Evolutionary conservation across 192 early-diverging fungal genomes (phyloP).

Genomic region (Coemansia sp.): DNA sequence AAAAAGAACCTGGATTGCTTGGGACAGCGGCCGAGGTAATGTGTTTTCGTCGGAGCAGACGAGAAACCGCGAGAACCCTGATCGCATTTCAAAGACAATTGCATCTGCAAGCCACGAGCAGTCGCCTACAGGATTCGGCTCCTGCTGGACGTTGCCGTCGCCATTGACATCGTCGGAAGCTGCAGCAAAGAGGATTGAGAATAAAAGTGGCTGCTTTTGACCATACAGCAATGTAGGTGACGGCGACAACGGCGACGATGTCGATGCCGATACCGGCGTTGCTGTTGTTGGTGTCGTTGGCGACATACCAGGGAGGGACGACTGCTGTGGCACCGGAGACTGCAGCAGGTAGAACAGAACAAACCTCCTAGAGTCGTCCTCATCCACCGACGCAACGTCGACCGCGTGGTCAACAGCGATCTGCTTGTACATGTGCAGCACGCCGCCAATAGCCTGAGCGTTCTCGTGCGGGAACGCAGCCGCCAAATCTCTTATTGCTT

Average conservation of each 20-base stretch:
- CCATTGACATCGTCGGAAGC: neutral
- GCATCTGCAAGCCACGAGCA: conserved; percentile 31
- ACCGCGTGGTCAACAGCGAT: conserved; percentile 1
- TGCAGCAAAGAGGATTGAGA: neutral
- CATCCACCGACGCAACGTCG: neutral
- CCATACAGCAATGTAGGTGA: neutral
- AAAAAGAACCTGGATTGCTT: conserved; percentile 33
- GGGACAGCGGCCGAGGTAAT: conserved; percentile 18
- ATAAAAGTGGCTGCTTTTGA: neutral
- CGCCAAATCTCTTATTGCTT: conserved; percentile 30
- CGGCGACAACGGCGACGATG: neutral
- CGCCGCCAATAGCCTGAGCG: conserved; percentile 13
- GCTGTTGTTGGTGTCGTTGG: neutral
- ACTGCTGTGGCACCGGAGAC: conserved; percentile 5
- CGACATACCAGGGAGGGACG: neutral
- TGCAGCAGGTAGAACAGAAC: conserved; percentile 42
- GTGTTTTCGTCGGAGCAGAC: conserved; percentile 15
- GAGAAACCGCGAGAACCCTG: conserved; percentile 33
- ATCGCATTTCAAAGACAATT: conserved; percentile 43
- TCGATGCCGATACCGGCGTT: neutral
- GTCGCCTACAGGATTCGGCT: neutral
- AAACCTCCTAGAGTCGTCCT: conserved; percentile 35
- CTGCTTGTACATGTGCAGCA: conserved; percentile 26
- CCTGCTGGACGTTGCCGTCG: neutral
- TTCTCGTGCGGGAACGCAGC: conserved; percentile 17